Evolutionary conservation across 306 rosid species (phyloP), one percentile per base, ranked within the genome.

Genomic region (Astragalus membranaceus): DNA sequence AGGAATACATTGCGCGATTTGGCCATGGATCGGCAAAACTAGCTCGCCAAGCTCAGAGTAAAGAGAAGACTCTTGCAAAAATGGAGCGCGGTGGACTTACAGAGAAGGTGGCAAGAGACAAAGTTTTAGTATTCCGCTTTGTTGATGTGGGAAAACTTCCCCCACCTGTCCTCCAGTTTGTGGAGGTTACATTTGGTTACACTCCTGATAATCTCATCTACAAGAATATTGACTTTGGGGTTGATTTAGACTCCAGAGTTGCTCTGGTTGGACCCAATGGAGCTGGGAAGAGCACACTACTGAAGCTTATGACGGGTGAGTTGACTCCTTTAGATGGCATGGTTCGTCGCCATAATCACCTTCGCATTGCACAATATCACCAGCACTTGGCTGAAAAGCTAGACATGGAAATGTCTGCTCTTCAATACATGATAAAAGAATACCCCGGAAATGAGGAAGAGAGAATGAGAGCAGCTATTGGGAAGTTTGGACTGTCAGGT

Each of bases 41-140:
- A 5, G 99, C 99, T 66, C 99, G 99, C 30, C 99, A 95, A 78
- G 99, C 99, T 37, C 99, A 95, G 81, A 95, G 99, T 74, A 95
- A 95, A 62, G 99, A 95, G 81, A 95, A 95, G 83, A 95, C 99
- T 4, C 79, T 95, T 46, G 99, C 92, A 44, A 95, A 95, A 73
- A 95, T 95, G 99, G 97, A 95, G 87, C 89, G 99, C 2, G 96
- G 99, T 75, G 97, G 99, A 17, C 97, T 95, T 74, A 81, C 99
- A 13, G 99, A 89, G 77, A 95, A 78, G 88, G 99, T 95, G 60
- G 79, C n/a, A 5, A 87, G 84, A 61, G 99, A 95, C 87, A 77
- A 69, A 74, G 72, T 95, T 81, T 71, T 95, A 74, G 91, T 91
- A 58, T 95, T 95, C 82, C 96, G 96, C 64, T 91, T 95, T 75